Base-by-base conservation (phyloP, 371 early-diverging fungal genomes). In the Mucor circinelloides region DNA sequence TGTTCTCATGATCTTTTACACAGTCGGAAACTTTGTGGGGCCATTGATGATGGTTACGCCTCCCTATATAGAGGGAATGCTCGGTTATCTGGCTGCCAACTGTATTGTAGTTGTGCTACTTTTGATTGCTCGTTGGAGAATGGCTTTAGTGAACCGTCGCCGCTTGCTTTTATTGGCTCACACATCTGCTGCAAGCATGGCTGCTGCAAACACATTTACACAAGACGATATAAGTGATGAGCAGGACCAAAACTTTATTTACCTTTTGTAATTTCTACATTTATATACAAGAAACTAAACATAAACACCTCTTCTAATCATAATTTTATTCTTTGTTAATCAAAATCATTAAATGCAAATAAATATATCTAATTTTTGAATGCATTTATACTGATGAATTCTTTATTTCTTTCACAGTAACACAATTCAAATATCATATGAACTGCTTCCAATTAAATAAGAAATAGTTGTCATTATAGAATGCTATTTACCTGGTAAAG, bases 201-300 rank as follows among this genome's bases (percentile, higher is more conserved):
- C 57, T 6, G 61, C 59, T 32, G 46, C 55, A 40, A 44, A 56
- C 28, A 52, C 67, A 28, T 70, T 72, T 62, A 63, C 68, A 6
- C 71, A 73, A 17, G 76, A 74, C 21, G 81, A 81, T 64, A 55
- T 78, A 17, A 78, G 75, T 25, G 81, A 81, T 66, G 67, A 50
- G n/a, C 71, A 81, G 62, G 81, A 78, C 55, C 74, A 72, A 52
- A 74, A 68, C 31, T 81, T 81, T 67, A 65, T 72, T 23, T 81
- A 81, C 42, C 60, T 73, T 6, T 60, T 75, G n/a, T 81, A 72
- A 67, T 50, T 36, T 36, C n/a, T 36, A 36, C 34, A 4, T 34
- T 42, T n/a, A 42, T 17, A 1, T n/a, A 34, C 55, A 44, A n/a
- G 19, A 44, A n/a, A 6, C 2, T 5, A 44, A 19, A 7, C 44